A percentile compares a stretch with the other conserved stretches of the same genome.
Conservation (phyloP, 441 rosid genomes). For the Mallotus repandus region DNA sequence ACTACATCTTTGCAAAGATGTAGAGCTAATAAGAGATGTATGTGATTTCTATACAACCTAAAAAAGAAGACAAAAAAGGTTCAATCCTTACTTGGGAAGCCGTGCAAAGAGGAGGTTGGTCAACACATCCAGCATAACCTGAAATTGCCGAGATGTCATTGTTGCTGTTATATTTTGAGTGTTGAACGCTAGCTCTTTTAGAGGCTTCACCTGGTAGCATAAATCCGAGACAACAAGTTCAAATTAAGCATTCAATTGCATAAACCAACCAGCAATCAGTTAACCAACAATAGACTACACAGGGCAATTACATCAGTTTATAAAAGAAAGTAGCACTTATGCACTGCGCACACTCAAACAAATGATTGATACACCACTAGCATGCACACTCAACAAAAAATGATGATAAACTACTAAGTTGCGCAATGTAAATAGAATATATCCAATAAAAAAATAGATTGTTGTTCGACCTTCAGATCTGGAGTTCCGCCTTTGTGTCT, state of each 20-base stretch:
- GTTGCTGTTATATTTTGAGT: slow-evolving; percentile 85
- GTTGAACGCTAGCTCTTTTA: slow-evolving; percentile 94
- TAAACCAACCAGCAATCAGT: slow-evolving; percentile 15
- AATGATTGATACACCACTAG: not conserved
- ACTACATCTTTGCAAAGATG: too few relatives aligned
- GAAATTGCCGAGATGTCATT: slow-evolving; percentile 99
- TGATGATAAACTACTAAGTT: not conserved
- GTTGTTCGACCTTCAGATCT: slow-evolving; percentile 73
- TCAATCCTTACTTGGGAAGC: slow-evolving; percentile 85
- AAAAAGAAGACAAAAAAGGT: slow-evolving; percentile 10
- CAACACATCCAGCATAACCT: slow-evolving; percentile 97
- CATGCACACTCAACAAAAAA: too few relatives aligned
- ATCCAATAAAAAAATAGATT: slow-evolving; percentile 18
- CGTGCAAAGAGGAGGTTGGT: slow-evolving; percentile 98
- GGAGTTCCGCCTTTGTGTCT: slow-evolving; percentile 97
- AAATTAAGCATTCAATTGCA: slow-evolving; percentile 10
- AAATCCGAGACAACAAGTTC: slow-evolving; percentile 23
- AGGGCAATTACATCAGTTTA: slow-evolving; percentile 2
- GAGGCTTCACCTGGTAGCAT: slow-evolving; percentile 80
- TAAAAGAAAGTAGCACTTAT: not conserved
- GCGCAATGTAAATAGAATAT: slow-evolving; percentile 8
- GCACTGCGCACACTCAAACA: slow-evolving; percentile 1
- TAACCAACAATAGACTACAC: slow-evolving; percentile 1
- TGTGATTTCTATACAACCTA: not conserved
- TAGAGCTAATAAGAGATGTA: too few relatives aligned